Evolutionary conservation across 2,329 filamentous ascomycete genomes (phyloP).

Genomic region (Talaromyces pinophilus): DNA sequence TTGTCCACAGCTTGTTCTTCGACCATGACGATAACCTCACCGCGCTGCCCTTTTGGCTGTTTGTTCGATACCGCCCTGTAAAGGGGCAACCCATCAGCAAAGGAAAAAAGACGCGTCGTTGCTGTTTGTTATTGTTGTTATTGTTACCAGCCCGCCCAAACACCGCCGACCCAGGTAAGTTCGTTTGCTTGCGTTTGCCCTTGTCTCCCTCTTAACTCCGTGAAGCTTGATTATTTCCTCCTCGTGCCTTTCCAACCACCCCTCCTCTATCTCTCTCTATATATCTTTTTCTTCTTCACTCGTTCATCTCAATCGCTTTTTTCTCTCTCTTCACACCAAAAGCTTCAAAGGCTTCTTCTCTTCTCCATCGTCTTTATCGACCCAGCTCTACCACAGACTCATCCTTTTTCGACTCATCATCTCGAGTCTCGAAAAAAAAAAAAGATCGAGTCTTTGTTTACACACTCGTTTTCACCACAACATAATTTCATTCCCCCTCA

Average conservation of each 20-base stretch:
- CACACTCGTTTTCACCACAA: not conserved
- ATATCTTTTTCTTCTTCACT: not conserved
- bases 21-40: constrained; percentile 11
- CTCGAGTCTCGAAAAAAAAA: constrained; percentile 8
- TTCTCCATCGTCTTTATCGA: not conserved
- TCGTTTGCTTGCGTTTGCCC: constrained; percentile 14
- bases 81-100: not conserved
- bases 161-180: not conserved
- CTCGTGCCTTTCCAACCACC: not conserved
- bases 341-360: not conserved
- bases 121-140: not conserved
- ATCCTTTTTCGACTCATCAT: not conserved
- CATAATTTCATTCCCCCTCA: not conserved
- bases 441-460: constrained; percentile 2
- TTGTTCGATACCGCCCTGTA: not conserved
- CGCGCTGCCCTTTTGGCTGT: not conserved
- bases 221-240: constrained; percentile 6
- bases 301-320: not conserved
- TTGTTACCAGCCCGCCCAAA: not conserved
- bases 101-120: constrained; percentile 10
- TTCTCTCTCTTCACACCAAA: not conserved
- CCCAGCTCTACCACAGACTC: not conserved
- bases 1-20: not conserved
- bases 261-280: constrained; percentile 6
- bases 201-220: constrained; percentile 17